These are phyloP conservation scores for Panicum hallii DNA, from an alignment of 202 grass and related monocot species.

Conservation along the genomic window DNA sequence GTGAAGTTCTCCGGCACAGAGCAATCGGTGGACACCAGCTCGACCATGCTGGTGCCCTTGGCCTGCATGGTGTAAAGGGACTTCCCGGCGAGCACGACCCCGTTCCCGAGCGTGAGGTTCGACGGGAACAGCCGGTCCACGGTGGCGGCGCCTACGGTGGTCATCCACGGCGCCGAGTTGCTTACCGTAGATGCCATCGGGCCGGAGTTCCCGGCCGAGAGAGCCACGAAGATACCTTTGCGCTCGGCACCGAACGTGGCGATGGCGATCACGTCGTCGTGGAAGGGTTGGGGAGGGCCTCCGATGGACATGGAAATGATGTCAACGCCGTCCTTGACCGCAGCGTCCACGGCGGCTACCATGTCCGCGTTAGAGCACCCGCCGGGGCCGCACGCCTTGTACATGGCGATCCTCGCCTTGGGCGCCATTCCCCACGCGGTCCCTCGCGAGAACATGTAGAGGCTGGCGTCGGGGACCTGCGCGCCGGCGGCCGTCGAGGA, in stretches of 20 bases:
- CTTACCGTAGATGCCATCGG: neutral
- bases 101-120: slow-evolving; percentile 52
- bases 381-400: slow-evolving; percentile 28
- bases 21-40: neutral
- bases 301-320: slow-evolving; percentile 63
- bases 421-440: slow-evolving; percentile 51
- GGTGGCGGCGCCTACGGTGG: slow-evolving; percentile 51
- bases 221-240: slow-evolving; percentile 50
- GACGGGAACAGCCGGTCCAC: slow-evolving; percentile 60
- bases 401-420: slow-evolving; percentile 62
- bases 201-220: slow-evolving; percentile 40
- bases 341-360: slow-evolving; percentile 46
- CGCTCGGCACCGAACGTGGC: slow-evolving; percentile 48
- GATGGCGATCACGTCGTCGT: slow-evolving; percentile 37
- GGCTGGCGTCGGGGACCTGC: neutral
- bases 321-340: slow-evolving; percentile 64
- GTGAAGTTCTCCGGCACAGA: neutral
- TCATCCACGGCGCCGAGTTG: slow-evolving; percentile 67
- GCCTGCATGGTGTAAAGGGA: slow-evolving; percentile 43
- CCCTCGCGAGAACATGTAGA: slow-evolving; percentile 35
- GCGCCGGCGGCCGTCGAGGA: slow-evolving; percentile 54
- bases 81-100: slow-evolving; percentile 43
- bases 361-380: neutral
- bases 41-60: neutral
- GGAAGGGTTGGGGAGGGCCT: neutral